Conservation (phyloP, 2,329 filamentous ascomycete species). For the Fusarium scirpi region DNA sequence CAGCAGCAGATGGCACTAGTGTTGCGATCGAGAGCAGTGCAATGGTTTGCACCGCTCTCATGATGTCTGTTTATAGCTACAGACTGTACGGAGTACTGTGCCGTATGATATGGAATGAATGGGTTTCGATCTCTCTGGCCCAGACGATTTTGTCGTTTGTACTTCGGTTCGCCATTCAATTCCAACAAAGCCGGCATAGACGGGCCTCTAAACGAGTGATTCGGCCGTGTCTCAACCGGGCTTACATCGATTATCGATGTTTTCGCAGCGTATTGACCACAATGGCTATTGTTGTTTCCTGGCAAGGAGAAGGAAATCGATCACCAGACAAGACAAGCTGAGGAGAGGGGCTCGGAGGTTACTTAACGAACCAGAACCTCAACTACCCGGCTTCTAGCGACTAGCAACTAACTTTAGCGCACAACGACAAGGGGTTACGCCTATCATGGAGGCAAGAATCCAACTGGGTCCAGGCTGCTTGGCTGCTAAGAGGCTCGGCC, state of each 20-base stretch:
- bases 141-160: conserved; percentile 9
- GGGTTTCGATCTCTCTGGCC: conserved; percentile 4
- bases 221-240: conserved; percentile 17
- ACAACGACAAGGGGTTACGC: conserved; percentile 27
- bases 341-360: conserved; percentile 26
- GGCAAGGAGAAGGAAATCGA: conserved; percentile 11
- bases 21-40: conserved; percentile 37
- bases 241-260: conserved; percentile 13
- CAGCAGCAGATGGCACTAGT: conserved; percentile 26
- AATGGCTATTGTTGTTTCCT: conserved; percentile 11
- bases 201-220: conserved; percentile 37
- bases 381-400: not conserved
- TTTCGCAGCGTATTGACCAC: conserved; percentile 4
- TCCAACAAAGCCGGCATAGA: conserved; percentile 3
- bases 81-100: not conserved
- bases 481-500: conserved; percentile 1
- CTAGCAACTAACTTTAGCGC: conserved; percentile 22
- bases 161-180: conserved; percentile 19
- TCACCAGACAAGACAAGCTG: not conserved
- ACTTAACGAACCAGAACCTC: conserved; percentile 26
- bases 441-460: conserved; percentile 15
- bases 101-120: not conserved
- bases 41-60: conserved; percentile 37
- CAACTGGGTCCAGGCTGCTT: conserved; percentile 10
- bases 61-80: conserved; percentile 6